These are phyloP conservation scores for Blastobotrys parvus DNA, from an alignment of 805 yeast species.

Conservation along the genomic window DNA sequence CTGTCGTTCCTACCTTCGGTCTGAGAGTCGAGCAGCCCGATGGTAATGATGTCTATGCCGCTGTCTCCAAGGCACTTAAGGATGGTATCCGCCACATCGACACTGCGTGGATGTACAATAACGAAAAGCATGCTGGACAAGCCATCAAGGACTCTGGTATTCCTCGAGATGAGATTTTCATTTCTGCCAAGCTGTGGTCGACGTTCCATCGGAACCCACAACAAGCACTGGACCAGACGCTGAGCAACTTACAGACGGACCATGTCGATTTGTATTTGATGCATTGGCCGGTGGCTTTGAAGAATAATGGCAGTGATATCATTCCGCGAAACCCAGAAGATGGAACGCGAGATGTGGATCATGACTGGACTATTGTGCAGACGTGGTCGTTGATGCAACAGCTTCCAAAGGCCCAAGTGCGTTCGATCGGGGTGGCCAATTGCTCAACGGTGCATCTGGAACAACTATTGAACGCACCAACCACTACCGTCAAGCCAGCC, in stretches of 20 bases:
- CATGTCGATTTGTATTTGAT: conserved; percentile 49
- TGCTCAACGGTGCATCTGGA: conserved; percentile 53
- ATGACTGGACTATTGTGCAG: too few species aligned
- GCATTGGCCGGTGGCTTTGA: conserved; percentile 50
- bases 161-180: conserved; percentile 37
- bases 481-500: conserved; percentile 42
- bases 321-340: too few species aligned
- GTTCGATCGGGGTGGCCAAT: conserved; percentile 72
- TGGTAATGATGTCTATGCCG: conserved; percentile 20
- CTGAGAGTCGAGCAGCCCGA: too few species aligned
- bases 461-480: conserved; percentile 51
- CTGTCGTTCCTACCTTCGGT: too few species aligned
- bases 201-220: conserved; percentile 25
- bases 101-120: conserved; percentile 47
- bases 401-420: conserved; percentile 39
- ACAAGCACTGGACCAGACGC: conserved; percentile 36
- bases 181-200: conserved; percentile 34
- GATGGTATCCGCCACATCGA: conserved; percentile 58
- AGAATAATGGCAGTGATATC: too few species aligned
- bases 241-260: conserved; percentile 35
- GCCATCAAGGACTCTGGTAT: conserved; percentile 52
- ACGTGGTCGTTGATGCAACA: conserved; percentile 52
- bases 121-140: conserved; percentile 46
- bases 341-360: conserved; percentile 24
- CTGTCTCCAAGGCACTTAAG: conserved; percentile 39